phyloP scores from a whole-genome alignment of 176 grass and related monocot species.

The Carex cristatella region DNA sequence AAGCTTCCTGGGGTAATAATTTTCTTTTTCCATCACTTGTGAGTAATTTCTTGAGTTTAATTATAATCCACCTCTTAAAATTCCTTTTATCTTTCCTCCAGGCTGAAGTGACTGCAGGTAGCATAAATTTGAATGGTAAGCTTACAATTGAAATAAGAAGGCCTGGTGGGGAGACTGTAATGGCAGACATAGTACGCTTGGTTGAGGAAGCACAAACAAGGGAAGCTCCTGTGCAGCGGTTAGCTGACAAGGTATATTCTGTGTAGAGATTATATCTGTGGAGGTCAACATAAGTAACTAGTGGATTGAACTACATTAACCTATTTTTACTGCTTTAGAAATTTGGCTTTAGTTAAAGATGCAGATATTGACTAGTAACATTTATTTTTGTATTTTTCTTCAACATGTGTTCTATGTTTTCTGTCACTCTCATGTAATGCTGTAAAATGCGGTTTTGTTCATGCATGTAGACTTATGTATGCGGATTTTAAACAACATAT shows the following conservation, averaged over 20 bases:
- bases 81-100: constrained; percentile 33
- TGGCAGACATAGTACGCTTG: constrained; percentile 90
- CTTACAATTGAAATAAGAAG: constrained; percentile 86
- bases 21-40: neutral
- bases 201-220: constrained; percentile 95
- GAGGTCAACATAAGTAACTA: neutral
- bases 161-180: constrained; percentile 85
- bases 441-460: too few relatives aligned
- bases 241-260: constrained; percentile 82
- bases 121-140: constrained; percentile 94
- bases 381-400: neutral
- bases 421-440: neutral
- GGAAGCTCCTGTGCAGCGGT: constrained; percentile 81
- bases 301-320: neutral
- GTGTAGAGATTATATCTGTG: neutral
- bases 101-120: constrained; percentile 89
- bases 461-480: too few relatives aligned
- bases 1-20: constrained; percentile 75
- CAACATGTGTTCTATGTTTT: neutral
- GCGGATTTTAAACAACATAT: too few relatives aligned
- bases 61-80: neutral
- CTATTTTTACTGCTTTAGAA: neutral
- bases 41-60: neutral
- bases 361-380: neutral
- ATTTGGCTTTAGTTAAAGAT: neutral